A percentile compares a stretch with the other conserved stretches of the same genome.
Conservation (phyloP, 805 yeast genomes). For the Candida tammaniensis region DNA sequence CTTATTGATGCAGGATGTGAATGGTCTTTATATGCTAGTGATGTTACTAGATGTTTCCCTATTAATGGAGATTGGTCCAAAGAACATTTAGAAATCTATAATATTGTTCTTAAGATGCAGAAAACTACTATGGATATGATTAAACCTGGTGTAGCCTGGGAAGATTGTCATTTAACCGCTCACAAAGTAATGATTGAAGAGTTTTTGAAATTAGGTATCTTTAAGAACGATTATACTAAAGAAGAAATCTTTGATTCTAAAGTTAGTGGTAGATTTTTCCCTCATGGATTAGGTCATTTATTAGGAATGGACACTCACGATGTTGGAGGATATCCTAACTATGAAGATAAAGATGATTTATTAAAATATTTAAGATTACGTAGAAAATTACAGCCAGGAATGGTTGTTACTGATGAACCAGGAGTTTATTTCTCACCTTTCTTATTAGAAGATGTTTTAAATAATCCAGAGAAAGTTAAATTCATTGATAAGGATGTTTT, state of each 20-base stretch:
- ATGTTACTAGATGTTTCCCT: conserved; percentile 95
- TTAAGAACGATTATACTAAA: conserved; percentile 50
- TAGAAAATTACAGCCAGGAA: conserved; percentile 64
- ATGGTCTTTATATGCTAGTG: conserved; percentile 90
- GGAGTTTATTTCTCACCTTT: conserved; percentile 90
- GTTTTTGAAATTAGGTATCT: conserved; percentile 73
- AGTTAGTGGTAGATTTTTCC: conserved; percentile 78
- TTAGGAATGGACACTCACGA: conserved; percentile 96
- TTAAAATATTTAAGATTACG: conserved; percentile 78
- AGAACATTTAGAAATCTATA: conserved; percentile 82
- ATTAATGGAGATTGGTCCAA: conserved; percentile 83
- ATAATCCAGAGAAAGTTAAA: conserved; percentile 45
- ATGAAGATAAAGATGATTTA: conserved; percentile 77
- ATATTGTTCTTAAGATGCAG: conserved; percentile 83
- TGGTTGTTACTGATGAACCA: conserved; percentile 94
- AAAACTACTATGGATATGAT: conserved; percentile 62
- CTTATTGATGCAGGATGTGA: conserved; percentile 97
- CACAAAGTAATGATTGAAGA: conserved; percentile 74
- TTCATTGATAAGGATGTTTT: conserved; percentile 65
- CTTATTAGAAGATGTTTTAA: conserved; percentile 62
- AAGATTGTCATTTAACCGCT: conserved; percentile 73
- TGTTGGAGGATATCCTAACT: conserved; percentile 86
- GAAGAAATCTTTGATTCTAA: conserved; percentile 70
- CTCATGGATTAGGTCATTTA: conserved; percentile 94
- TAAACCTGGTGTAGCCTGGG: conserved; percentile 85